Base-by-base conservation (phyloP, 768 basidiomycete genomes). In the Trametopsis cervina region DNA sequence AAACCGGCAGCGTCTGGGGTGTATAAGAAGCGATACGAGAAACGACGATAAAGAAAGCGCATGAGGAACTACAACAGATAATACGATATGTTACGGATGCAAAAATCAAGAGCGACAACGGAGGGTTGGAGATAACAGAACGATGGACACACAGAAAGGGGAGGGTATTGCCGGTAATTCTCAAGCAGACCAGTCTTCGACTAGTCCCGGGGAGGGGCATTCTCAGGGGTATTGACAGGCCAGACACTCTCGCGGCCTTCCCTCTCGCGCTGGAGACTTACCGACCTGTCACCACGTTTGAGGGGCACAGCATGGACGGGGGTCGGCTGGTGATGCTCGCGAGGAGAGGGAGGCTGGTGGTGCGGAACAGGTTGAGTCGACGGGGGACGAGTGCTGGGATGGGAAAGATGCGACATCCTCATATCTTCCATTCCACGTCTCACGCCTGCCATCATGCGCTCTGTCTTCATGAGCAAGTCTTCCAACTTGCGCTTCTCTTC, bases 351-450 rank as follows among this genome's bases (percentile, higher is more conserved):
- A 13, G 47, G 56, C 13, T 49, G 47, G 22, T 25, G 40, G 40
- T 43, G 48, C 42, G 44, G 42, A n/a, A 20, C 37, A 40, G 40
- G 45, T 27, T 49, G 49, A 2, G 29, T 33, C 29, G 29, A 33
- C 29, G 9, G 52, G 15, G 3, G 54, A 13, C 22, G 54, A 15
- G 15, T 18, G 42, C 4, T 23, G 36, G 10, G 49, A 27, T 25
- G 48, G 39, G 23, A 40, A 24, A 56, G 59, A 40, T 62, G 54
- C 29, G 53, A 54, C 38, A 55, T 74, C 55, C 77, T 70, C 77
- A 87, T 80, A 61, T 90, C 87, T 46, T 89, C 88, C 56, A 91
- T 69, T 20, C 80, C 84, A 55, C 81, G 74, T 70, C 80, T 80
- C 60, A 91, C 69, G 20, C 81, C 79, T 29, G 67, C 72, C 74